Conservation (phyloP, 2,329 filamentous ascomycete genomes). For the Leptographium flavum region DNA sequence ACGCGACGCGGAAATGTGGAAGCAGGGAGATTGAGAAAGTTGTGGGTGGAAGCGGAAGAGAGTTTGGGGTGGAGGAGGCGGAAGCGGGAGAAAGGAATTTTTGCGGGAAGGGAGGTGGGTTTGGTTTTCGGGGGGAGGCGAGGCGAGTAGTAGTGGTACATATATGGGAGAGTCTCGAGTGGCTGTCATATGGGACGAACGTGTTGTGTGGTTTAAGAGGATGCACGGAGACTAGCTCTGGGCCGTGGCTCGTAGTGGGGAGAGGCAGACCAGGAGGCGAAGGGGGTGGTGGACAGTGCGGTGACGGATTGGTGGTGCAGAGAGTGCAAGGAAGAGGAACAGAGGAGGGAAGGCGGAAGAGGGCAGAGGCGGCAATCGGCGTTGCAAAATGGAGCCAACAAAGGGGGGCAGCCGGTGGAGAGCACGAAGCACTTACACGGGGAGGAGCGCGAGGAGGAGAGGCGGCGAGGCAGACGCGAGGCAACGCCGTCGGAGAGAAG, state of each 20-base stretch:
- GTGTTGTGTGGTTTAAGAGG: conserved; percentile 5
- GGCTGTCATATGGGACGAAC: conserved; percentile 5
- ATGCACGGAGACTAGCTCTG: not conserved
- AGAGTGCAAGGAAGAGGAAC: not conserved
- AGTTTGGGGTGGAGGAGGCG: not conserved
- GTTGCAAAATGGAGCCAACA: not conserved
- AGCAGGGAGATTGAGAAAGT: not conserved
- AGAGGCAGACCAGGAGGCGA: conserved; percentile 4
- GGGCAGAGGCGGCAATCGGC: too few species aligned
- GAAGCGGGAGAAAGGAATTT: conserved; percentile 1
- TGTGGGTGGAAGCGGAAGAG: not conserved
- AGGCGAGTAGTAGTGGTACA: conserved; percentile 1
- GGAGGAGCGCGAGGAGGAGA: not conserved
- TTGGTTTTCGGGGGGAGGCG: not conserved
- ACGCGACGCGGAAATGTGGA: not conserved
- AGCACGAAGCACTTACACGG: not conserved
- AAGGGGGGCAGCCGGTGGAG: not conserved
- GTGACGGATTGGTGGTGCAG: conserved; percentile 2
- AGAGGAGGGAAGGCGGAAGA: not conserved
- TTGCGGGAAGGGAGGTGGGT: not conserved
- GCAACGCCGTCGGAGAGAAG: conserved; percentile 1
- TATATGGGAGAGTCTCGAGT: conserved; percentile 1
- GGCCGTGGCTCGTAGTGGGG: conserved; percentile 11
- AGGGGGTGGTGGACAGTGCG: conserved; percentile 2
- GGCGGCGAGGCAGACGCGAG: not conserved